Base-by-base conservation (phyloP, 2,329 filamentous ascomycete species). In the Xylariaceae sp. region DNA sequence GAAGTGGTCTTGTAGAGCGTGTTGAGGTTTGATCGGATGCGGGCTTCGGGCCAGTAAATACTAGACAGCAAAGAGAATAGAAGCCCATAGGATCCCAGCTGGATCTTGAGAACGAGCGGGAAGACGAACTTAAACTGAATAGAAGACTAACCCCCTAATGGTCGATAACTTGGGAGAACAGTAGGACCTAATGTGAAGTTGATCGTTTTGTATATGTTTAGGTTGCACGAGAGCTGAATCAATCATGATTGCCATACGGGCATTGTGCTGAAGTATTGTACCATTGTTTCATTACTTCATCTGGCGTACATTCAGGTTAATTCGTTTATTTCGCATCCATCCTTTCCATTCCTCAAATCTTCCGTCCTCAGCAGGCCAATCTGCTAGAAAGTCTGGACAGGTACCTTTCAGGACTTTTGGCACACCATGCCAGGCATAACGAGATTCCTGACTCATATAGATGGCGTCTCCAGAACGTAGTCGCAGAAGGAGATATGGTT, bases 351-450 rank as follows among this genome's bases (percentile, higher is more conserved):
- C 79, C 47, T 85, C 79, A 68, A 84, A 92, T 39, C 74, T 74
- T 12, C 74, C 78, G n/a, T 75, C 76, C 37, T 77, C 73, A 2
- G 80, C 79, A 0, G 93, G 93, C 93, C 93, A 98, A 37, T 88
- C 78, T 54, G 79, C 76, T 46, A 98, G 74, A 73, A 87, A 90
- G 0, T 77, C 77, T 0, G 94, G 94, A 74, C 93, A 98, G 0
- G 91, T 96, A 1, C 78, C 84, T 43, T 86, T 82, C 31, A 97
- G 70, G 11, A 98, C 88, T 72, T 93, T 95, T 5, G 95, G 93
- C 11, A 98, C 92, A 11, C 91, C 93, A 76, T 98, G 95, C 94
- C 94, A 98, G 2, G 94, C 93, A 74, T 92, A 96, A 39, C 95
- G 82, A 3, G 91, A 89, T 56, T 86, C 80, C 17, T 89, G 84